These are phyloP conservation scores for Pseudopyricularia javanii DNA, from an alignment of 2,329 filamentous ascomycete genomes.

Conservation along the genomic window DNA sequence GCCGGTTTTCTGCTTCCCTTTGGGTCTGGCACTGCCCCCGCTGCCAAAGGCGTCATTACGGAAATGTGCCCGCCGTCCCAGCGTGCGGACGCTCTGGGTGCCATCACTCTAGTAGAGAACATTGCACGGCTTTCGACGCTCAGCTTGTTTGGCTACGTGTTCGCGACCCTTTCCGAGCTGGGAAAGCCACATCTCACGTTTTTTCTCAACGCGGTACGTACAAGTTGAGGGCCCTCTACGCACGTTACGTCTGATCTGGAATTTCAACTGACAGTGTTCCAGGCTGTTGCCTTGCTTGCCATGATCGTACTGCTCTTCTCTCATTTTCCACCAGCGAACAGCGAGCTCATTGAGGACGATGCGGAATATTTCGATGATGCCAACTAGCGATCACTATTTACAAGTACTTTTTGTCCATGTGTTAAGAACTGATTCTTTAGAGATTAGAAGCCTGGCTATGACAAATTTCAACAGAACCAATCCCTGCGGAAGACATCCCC, in stretches of 20 bases:
- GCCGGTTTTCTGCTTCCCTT: constrained; percentile 54
- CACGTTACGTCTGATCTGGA: background rate
- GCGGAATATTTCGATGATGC: background rate
- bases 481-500: background rate
- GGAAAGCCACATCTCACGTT: constrained; percentile 53
- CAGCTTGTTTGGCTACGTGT: constrained; percentile 55
- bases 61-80: constrained; percentile 53
- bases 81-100: constrained; percentile 54
- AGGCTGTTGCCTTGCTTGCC: constrained; percentile 40
- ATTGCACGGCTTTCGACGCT: constrained; percentile 51
- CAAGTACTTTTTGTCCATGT: too few relatives aligned
- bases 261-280: background rate
- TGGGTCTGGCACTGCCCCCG: constrained; percentile 55
- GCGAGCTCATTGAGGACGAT: constrained; percentile 15
- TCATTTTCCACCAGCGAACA: constrained; percentile 26
- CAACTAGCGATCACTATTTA: background rate
- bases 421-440: too few relatives aligned
- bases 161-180: constrained; percentile 47
- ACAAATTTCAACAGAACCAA: background rate
- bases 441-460: too few relatives aligned
- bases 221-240: background rate
- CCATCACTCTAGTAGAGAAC: constrained; percentile 59
- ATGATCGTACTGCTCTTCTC: constrained; percentile 27
- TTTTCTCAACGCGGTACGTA: constrained; percentile 49
- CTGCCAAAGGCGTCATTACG: constrained; percentile 62